A percentile compares a stretch with the other conserved stretches of the same genome.
Evolutionary conservation across 2,329 filamentous ascomycete genomes (phyloP).

Genomic region (Diplodia mutila): DNA sequence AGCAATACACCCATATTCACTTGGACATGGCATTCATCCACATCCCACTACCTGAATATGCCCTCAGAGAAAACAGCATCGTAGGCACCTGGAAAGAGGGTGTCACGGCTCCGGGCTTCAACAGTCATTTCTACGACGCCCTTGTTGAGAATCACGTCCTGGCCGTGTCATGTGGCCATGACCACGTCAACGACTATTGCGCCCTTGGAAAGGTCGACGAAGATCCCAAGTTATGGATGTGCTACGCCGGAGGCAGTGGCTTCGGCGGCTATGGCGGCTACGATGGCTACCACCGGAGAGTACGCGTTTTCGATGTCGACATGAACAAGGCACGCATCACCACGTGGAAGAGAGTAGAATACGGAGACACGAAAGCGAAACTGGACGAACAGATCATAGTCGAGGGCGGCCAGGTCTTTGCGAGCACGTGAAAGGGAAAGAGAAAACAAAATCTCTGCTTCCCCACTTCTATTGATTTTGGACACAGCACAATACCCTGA

Average conservation of each 20-base stretch:
- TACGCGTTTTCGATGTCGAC: conserved; percentile 91
- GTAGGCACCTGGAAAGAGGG: conserved; percentile 79
- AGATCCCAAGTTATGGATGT: conserved; percentile 82
- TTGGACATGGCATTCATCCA: conserved; percentile 98
- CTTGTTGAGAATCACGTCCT: conserved; percentile 83
- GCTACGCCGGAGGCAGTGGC: conserved; percentile 87
- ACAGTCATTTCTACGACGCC: conserved; percentile 90
- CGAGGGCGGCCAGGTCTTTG: conserved; percentile 57
- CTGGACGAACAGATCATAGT: conserved; percentile 66
- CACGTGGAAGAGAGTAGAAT: conserved; percentile 90
- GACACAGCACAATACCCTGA: conserved; percentile 13
- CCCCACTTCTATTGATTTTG: conserved; percentile 12
- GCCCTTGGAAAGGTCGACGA: conserved; percentile 62
- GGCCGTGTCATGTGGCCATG: conserved; percentile 90
- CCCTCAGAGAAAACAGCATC: conserved; percentile 58
- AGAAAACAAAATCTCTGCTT: not conserved
- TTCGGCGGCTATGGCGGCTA: conserved; percentile 97
- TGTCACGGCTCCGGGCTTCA: conserved; percentile 85
- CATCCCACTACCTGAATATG: conserved; percentile 91
- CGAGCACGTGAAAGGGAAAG: conserved; percentile 1
- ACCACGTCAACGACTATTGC: conserved; percentile 98
- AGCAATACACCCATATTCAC: conserved; percentile 86
- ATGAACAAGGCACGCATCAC: conserved; percentile 85
- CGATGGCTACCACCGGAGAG: conserved; percentile 77
- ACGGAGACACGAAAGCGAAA: conserved; percentile 55